Conservation (phyloP, 805 yeast genomes). For the Schwanniomyces vanrijiae region DNA sequence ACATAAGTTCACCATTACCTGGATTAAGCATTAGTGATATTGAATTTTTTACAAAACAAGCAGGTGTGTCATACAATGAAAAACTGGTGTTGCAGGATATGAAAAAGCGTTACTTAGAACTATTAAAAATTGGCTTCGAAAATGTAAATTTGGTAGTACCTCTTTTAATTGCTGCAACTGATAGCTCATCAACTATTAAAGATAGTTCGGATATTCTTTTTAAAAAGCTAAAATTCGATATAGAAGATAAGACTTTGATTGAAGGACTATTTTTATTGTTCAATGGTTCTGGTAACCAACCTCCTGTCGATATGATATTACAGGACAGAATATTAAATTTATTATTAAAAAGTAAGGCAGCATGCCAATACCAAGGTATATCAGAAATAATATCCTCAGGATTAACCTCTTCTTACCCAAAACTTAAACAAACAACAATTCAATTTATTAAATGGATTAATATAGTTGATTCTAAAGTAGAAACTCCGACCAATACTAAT, state of each 20-base stretch:
- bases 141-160: constrained; percentile 43
- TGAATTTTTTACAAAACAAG: constrained; percentile 63
- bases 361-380: constrained; percentile 43
- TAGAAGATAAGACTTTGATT: constrained; percentile 49
- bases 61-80: constrained; percentile 59
- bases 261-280: constrained; percentile 47
- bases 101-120: constrained; percentile 34
- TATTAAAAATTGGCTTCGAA: constrained; percentile 40
- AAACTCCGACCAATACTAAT: constrained; percentile 7
- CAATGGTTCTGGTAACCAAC: constrained; percentile 47
- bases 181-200: constrained; percentile 53
- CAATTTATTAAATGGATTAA: constrained; percentile 66
- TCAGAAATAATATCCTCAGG: constrained; percentile 59
- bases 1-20: constrained; percentile 45
- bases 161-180: constrained; percentile 63
- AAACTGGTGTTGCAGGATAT: constrained; percentile 41
- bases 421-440: constrained; percentile 56
- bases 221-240: constrained; percentile 50
- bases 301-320: constrained; percentile 54
- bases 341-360: constrained; percentile 52
- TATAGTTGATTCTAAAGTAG: constrained; percentile 5
- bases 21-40: constrained; percentile 62
- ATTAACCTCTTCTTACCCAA: constrained; percentile 51
- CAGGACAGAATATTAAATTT: constrained; percentile 57
- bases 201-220: constrained; percentile 53